Conservation (phyloP, 164 flowering plant species). For the Vitis cinerea region DNA sequence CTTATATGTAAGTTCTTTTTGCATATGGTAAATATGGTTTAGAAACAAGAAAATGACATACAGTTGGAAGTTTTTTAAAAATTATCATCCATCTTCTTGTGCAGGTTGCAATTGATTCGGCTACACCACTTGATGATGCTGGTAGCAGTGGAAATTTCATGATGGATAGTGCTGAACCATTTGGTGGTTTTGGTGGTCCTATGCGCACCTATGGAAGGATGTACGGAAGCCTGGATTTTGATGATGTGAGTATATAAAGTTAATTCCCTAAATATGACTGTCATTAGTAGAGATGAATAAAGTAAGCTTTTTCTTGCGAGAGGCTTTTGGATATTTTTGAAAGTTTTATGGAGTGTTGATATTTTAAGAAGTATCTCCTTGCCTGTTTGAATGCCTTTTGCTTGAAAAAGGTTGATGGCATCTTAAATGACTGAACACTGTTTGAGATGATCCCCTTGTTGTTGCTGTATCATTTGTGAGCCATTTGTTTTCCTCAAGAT, state of each 20-base stretch:
- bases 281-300: too few species aligned
- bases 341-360: too few species aligned
- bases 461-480: too few species aligned
- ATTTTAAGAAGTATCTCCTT: too few species aligned
- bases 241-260: slow-evolving; percentile 63
- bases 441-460: too few species aligned
- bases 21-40: background rate
- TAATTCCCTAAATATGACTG: too few species aligned
- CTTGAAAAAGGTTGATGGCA: too few species aligned
- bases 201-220: slow-evolving; percentile 78
- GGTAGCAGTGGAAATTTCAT: slow-evolving; percentile 56
- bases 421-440: too few species aligned
- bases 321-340: too few species aligned
- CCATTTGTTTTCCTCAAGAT: too few species aligned
- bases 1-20: background rate
- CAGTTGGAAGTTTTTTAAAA: background rate
- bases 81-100: slow-evolving; percentile 6
- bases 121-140: slow-evolving; percentile 92
- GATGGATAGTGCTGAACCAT: slow-evolving; percentile 52
- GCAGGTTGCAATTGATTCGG: slow-evolving; percentile 96
- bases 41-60: background rate
- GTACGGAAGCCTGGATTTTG: slow-evolving; percentile 82
- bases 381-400: too few species aligned
- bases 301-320: too few species aligned
- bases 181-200: slow-evolving; percentile 82